A percentile compares a stretch with the other conserved stretches of the same genome.
These are phyloP conservation scores for Synura sp. DNA, from an alignment of 352 stramenopile genomes.

Conservation along the genomic window DNA sequence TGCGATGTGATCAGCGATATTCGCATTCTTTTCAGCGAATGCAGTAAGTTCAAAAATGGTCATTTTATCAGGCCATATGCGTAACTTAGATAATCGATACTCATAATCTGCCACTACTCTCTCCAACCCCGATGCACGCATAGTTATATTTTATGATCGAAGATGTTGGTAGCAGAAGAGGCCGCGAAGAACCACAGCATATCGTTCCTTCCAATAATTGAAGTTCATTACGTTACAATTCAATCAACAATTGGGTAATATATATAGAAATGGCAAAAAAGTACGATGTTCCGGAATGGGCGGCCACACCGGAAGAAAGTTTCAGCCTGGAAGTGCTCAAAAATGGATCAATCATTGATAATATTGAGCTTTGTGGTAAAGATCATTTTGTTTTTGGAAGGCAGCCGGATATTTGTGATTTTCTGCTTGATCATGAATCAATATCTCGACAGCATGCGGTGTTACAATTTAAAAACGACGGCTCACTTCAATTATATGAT, in stretches of 20 bases:
- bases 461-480: conserved; percentile 60
- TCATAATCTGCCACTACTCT: neutral
- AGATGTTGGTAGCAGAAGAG: too few relatives aligned
- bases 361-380: neutral
- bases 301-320: neutral
- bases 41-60: neutral
- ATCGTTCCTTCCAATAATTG: too few relatives aligned
- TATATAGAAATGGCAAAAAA: neutral
- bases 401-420: conserved; percentile 45
- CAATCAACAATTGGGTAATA: too few relatives aligned
- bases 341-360: neutral
- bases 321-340: conserved; percentile 9
- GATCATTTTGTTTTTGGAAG: neutral
- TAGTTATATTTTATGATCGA: too few relatives aligned
- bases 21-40: neutral
- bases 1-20: neutral
- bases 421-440: conserved; percentile 65
- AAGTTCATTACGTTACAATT: too few relatives aligned
- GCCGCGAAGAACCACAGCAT: too few relatives aligned
- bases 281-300: neutral
- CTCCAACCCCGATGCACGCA: too few relatives aligned
- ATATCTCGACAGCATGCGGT: conserved; percentile 66
- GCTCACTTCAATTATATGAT: conserved; percentile 66
- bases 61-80: neutral
- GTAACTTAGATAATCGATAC: neutral